A percentile compares a stretch with the other conserved stretches of the same genome.
These are phyloP conservation scores for Talaromyces verruculosus DNA, from an alignment of 2,329 filamentous ascomycete species.

Conservation along the genomic window DNA sequence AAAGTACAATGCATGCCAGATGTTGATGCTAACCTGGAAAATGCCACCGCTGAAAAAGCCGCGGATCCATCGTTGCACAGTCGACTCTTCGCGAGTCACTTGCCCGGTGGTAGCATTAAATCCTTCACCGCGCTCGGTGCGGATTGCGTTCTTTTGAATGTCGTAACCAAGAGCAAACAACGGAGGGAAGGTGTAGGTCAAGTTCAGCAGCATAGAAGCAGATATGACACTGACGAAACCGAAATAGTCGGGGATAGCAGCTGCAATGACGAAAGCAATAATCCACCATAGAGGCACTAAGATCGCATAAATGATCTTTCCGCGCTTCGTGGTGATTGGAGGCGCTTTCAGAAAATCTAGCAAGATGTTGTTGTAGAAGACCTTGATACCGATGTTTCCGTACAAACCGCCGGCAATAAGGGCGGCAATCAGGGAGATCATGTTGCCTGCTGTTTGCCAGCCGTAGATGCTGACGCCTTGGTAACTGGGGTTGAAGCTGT, in stretches of 20 bases:
- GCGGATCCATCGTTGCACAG: conserved; percentile 25
- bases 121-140: conserved; percentile 28
- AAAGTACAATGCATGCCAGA: conserved; percentile 27
- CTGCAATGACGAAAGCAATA: conserved; percentile 46
- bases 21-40: conserved; percentile 24
- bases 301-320: conserved; percentile 41
- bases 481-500: conserved; percentile 23
- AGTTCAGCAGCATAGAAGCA: conserved; percentile 48
- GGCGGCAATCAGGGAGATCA: conserved; percentile 31
- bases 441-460: conserved; percentile 34
- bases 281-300: conserved; percentile 47
- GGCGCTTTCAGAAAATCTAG: conserved; percentile 44
- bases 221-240: conserved; percentile 43
- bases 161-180: conserved; percentile 33
- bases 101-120: conserved; percentile 28
- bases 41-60: conserved; percentile 30
- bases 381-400: conserved; percentile 46
- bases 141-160: conserved; percentile 31
- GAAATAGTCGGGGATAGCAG: conserved; percentile 46
- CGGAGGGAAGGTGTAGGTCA: conserved; percentile 51
- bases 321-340: conserved; percentile 37
- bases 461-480: conserved; percentile 29
- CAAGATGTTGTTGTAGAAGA: conserved; percentile 48
- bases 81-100: conserved; percentile 24
- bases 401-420: conserved; percentile 42